phyloP scores from a whole-genome alignment of 805 yeast species.

The Scheffersomyces lignosus region DNA sequence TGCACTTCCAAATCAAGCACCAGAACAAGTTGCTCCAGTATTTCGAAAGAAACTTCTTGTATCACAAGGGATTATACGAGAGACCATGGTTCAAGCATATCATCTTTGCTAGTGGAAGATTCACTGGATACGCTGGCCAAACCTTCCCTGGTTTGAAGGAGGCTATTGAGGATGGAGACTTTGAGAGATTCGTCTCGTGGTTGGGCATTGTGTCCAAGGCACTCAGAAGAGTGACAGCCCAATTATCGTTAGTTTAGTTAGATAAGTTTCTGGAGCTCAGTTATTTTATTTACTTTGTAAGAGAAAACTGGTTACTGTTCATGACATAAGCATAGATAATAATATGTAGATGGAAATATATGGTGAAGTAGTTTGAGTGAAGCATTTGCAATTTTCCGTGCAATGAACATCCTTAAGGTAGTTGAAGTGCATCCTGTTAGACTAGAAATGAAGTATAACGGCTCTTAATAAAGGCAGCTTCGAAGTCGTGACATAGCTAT shows the following conservation, averaged over 20 bases:
- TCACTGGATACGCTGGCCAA: constrained; percentile 50
- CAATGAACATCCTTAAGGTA: no score
- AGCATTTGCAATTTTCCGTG: no score
- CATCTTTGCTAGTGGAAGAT: constrained; percentile 58
- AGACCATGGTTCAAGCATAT: constrained; percentile 66
- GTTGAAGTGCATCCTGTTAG: no score
- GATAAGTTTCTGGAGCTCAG: background rate
- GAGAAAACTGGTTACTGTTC: constrained; percentile 1
- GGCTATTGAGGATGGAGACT: constrained; percentile 48
- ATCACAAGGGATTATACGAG: constrained; percentile 44
- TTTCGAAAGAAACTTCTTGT: constrained; percentile 55
- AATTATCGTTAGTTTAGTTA: background rate
- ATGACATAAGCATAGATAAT: background rate
- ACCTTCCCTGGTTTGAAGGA: constrained; percentile 62
- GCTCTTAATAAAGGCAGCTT: no score
- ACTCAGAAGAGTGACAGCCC: constrained; percentile 25
- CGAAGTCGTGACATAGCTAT: no score
- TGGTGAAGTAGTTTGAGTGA: no score
- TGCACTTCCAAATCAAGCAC: constrained; percentile 27
- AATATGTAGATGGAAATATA: background rate
- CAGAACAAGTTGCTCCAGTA: constrained; percentile 41
- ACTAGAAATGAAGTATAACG: no score
- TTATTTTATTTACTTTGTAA: constrained; percentile 9
- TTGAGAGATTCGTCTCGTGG: constrained; percentile 45
- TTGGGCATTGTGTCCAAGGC: constrained; percentile 43